Percentiles rank a stretch among this genome's conserved stretches.
Evolutionary conservation across 257 asterid genomes (phyloP).

Genomic region (Jaltomata sinuosa): DNA sequence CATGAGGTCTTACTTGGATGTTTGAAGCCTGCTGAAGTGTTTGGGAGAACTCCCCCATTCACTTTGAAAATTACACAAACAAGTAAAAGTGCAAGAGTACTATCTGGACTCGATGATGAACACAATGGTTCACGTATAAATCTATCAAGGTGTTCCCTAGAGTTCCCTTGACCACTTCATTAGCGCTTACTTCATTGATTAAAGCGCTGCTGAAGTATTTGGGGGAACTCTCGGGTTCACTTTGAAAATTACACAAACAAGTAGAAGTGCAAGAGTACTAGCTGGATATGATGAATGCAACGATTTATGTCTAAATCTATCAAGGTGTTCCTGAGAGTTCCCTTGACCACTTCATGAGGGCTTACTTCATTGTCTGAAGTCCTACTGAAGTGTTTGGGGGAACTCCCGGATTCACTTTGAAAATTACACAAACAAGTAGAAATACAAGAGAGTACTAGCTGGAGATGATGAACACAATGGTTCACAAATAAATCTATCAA

Average conservation of each 20-base stretch:
- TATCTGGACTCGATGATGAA: not conserved
- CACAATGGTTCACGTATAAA: not conserved
- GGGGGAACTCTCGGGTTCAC: constrained; percentile 20
- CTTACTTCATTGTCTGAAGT: not conserved
- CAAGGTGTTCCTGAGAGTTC: constrained; percentile 23
- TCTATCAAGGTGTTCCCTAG: not conserved
- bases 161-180: constrained; percentile 2
- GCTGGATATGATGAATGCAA: not conserved
- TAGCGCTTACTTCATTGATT: not conserved
- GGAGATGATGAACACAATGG: no score
- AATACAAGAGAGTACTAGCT: no score
- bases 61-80: no score
- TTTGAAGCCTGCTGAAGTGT: no score
- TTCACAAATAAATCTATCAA: no score
- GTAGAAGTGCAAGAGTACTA: not conserved
- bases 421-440: no score
- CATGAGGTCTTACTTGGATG: no score
- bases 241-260: not conserved
- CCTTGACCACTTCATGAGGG: constrained; percentile 22
- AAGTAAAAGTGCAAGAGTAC: no score
- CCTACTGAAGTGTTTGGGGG: not conserved
- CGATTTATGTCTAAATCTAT: not conserved
- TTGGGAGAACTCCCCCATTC: no score
- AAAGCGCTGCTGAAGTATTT: constrained; percentile 21
- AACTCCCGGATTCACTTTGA: not conserved